A percentile compares a stretch with the other conserved stretches of the same genome.
These are phyloP conservation scores for Rusavskia elegans DNA, from an alignment of 495 filamentous ascomycete species.

Conservation along the genomic window DNA sequence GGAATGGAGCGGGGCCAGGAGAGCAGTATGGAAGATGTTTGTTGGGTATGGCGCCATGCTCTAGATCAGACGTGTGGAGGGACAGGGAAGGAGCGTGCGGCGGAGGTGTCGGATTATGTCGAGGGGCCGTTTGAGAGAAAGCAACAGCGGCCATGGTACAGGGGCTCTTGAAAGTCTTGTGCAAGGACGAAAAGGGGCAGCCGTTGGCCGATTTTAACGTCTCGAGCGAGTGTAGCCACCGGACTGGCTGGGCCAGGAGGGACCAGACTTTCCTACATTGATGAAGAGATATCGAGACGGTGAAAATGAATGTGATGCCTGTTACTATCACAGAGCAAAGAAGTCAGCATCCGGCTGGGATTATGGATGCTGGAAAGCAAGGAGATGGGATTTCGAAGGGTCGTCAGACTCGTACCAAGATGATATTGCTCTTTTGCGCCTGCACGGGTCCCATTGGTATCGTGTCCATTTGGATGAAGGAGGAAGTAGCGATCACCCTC, in stretches of 20 bases:
- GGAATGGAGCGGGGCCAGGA: conserved; percentile 49
- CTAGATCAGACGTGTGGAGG: conserved; percentile 21
- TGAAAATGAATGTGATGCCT: background rate
- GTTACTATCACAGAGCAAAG: no score
- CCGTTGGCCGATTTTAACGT: no score
- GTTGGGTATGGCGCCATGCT: conserved; percentile 59
- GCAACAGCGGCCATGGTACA: conserved; percentile 33
- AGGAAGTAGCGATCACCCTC: no score
- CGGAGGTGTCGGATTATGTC: conserved; percentile 29
- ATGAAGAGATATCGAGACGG: background rate
- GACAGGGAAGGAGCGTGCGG: conserved; percentile 24
- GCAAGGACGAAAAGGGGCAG: background rate
- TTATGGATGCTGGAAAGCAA: no score
- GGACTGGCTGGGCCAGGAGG: background rate
- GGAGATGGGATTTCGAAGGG: no score
- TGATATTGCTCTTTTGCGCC: no score
- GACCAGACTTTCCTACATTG: background rate
- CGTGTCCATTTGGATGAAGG: no score
- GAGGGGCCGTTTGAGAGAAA: conserved; percentile 30
- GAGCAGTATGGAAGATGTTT: conserved; percentile 78
- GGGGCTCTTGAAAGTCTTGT: background rate
- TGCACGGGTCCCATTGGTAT: no score
- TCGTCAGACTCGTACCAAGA: no score
- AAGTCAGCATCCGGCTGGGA: no score
- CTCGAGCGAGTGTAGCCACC: background rate